Evolutionary conservation across 2,329 filamentous ascomycete species (phyloP), one percentile per base, ranked within the genome.

Genomic region (Aspergillaceae sp.): DNA sequence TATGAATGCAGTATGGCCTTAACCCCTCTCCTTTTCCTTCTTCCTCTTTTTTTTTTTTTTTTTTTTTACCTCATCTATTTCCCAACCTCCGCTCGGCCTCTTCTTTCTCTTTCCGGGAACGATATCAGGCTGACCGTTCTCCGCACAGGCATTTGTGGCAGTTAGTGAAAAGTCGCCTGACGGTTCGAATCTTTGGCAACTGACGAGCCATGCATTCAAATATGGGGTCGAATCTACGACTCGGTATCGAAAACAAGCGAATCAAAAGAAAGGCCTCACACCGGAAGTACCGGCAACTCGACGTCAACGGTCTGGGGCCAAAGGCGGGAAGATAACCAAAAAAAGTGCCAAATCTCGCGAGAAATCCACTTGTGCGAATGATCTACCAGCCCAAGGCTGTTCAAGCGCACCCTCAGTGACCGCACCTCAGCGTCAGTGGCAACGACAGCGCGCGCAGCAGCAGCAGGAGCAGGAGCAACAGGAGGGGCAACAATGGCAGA

Each of bases 201-300:
- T 97, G 28, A 82, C 83, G 33, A 71, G 80, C 1, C 81, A 83
- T 64, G 87, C 87, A 0, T 69, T 87, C 30, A 67, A 68, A 19
- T 70, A 84, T 27, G 86, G 51, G 28, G 86, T 96, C 42, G 81
- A 89, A 65, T 91, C 87, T 48, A 97, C 91, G 0, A 96, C 91
- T 1, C 74, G 84, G 52, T 89, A 86, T 64, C 79, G 85, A 53
- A 83, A 82, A 48, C 56, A 63, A 43, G 58, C 61, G 10, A 60
- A 60, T 46, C 59, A 58, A 50, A 74, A 69, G 51, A 71, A 67
- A 50, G 47, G 56, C n/a, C 52, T 55, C 35, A 62, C 54, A 49
- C 60, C 64, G 34, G 64, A 71, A n/a, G 53, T 59, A 19, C 62
- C 67, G 29, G 63, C 63, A 11, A 60, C 66, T 46, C 61, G 67